These are phyloP conservation scores for Polychytrium aggregatum DNA, from an alignment of 192 early-diverging fungal species.

Conservation along the genomic window DNA sequence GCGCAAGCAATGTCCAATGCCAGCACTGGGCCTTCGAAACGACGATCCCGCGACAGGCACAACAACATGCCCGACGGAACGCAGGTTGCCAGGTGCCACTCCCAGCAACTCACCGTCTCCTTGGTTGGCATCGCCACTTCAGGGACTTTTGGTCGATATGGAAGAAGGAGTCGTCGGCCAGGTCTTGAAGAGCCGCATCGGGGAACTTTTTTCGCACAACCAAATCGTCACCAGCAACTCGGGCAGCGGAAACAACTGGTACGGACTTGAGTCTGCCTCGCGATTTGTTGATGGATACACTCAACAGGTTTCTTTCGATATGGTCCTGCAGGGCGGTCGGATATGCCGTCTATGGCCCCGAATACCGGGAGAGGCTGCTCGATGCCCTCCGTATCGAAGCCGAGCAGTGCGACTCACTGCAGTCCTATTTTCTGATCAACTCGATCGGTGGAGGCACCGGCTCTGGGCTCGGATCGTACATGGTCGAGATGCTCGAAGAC, in stretches of 20 bases:
- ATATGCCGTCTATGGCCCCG: conserved; percentile 29
- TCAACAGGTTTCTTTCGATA: neutral
- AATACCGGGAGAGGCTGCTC: conserved; percentile 23
- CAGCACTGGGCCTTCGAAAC: no score
- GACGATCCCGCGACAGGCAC: no score
- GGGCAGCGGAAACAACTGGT: conserved; percentile 54
- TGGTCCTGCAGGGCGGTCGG: conserved; percentile 30
- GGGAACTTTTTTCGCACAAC: conserved; percentile 30
- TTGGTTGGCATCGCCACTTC: no score
- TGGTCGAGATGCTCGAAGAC: conserved; percentile 26
- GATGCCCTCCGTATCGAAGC: conserved; percentile 34
- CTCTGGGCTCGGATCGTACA: conserved; percentile 38
- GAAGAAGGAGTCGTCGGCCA: conserved; percentile 38
- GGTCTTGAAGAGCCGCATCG: conserved; percentile 17
- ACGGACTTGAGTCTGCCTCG: conserved; percentile 1
- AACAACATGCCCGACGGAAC: no score
- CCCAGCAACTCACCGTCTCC: no score
- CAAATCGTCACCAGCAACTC: conserved; percentile 31
- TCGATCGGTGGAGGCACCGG: conserved; percentile 52
- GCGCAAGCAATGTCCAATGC: no score
- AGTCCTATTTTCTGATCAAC: conserved; percentile 37
- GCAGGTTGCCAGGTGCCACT: no score
- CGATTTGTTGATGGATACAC: neutral
- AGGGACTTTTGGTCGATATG: conserved; percentile 50
- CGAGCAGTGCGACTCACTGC: conserved; percentile 40